A percentile compares a stretch with the other conserved stretches of the same genome.
Evolutionary conservation across 139 green algal species (phyloP).

Genomic region (Micractinium sp.): DNA sequence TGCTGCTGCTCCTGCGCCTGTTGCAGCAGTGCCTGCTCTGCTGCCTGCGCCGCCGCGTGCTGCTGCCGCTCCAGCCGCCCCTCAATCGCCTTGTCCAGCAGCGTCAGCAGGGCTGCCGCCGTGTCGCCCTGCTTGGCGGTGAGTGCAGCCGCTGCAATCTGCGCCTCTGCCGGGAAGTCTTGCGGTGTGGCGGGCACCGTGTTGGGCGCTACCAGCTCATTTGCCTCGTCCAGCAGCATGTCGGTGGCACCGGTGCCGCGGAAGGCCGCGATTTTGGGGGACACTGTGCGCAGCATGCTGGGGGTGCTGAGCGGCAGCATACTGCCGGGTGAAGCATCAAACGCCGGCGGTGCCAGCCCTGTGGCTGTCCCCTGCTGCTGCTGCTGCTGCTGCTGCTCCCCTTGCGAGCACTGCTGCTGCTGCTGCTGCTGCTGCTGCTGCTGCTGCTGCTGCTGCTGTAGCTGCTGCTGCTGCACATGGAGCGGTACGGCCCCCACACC

Average conservation of each 20-base stretch:
- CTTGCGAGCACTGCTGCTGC: conserved; percentile 1
- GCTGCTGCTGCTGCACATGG: conserved; percentile 27
- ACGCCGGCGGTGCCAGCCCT: not conserved
- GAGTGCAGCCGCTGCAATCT: conserved; percentile 47
- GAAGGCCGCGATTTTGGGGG: conserved; percentile 20
- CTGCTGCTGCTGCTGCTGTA: not conserved
- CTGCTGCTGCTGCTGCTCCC: not conserved
- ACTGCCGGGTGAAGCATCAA: not conserved
- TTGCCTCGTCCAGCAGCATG: not conserved
- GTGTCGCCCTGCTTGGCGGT: conserved; percentile 31
- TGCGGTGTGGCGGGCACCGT: not conserved
- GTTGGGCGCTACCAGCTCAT: not conserved
- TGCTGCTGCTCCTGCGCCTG: not conserved
- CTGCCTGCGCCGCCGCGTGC: conserved; percentile 15
- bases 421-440: not conserved
- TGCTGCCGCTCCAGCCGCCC: conserved; percentile 66
- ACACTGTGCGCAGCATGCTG: conserved; percentile 10
- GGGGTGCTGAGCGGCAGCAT: conserved; percentile 10
- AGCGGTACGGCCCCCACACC: not conserved
- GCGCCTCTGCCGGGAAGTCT: conserved; percentile 34
- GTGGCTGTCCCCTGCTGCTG: not conserved
- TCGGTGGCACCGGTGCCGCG: not conserved
- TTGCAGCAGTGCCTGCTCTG: not conserved
- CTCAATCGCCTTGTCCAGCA: conserved; percentile 46
- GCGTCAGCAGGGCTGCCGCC: conserved; percentile 23